Evolutionary conservation across 768 basidiomycete species (phyloP), one percentile per base, ranked within the genome.

Genomic region (Cystobasidium ongulense): DNA sequence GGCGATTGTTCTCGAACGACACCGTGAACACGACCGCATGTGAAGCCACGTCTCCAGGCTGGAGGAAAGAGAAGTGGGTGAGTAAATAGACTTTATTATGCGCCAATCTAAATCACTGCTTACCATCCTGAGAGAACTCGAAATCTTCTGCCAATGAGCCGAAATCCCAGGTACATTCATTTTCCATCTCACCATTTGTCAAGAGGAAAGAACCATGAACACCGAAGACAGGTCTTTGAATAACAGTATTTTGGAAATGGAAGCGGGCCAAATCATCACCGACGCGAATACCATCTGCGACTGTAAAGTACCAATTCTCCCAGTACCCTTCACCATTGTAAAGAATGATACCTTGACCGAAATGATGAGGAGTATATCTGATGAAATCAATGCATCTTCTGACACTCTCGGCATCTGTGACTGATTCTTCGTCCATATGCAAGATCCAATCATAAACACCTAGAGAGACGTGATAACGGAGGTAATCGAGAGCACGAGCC

Each of bases 291-390:
- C 79, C 78, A 65, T 80, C 79, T 5, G 79, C 79, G 41, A 80
- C 79, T 18, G 79, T 79, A 50, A 80, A 80, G 76, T 78, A 79
- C 79, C 79, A 80, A 75, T 79, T 80, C 74, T 79, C 77, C 79
- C 72, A 76, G 43, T 75, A 75, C 11, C 75, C 78, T 74, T 78
- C 76, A 29, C 79, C 79, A 78, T 80, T 80, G 78, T 80, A 80
- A 31, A 80, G 75, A 54, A 80, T 80, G 77, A 80, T 80, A 61
- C 79, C 79, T 75, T 80, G 79, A 25, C 78, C 79, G 63, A 79
- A 79, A 61, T 79, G 78, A 68, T 80, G 79, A 36, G 79, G 79
- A 18, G 79, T 79, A 76, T 79, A 79, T 43, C 79, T 78, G 59
- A 80, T 76, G 59, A 80, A 79, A 63, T 80, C 78, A 72, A 80